Evolutionary conservation across 805 yeast species (phyloP), one percentile per base, ranked within the genome.

Genomic region (Starmerella apis): DNA sequence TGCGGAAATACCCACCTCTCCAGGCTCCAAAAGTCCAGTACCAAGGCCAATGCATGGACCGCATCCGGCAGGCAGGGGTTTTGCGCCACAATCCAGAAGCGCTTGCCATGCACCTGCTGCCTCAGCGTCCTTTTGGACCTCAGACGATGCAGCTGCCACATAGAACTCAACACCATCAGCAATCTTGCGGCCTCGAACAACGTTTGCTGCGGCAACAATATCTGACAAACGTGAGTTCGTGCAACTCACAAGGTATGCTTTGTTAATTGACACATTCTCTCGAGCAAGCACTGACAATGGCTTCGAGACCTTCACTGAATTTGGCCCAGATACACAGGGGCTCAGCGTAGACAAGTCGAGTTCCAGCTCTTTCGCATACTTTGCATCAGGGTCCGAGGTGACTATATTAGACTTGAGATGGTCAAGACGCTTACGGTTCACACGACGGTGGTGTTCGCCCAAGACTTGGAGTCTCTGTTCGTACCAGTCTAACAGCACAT

Each of bases 1-100:
- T 51, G 98, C 98, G 56, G 95, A 85, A 61, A 92, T 92, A 57
- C 99, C 98, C 52, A 92, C 94, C 68, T 92, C 97, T 41, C 98
- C 98, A 31, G 86, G 90, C 68, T 92, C 81, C 58, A 92, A 72
- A 56, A 92, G 72, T 45, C 99, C 99, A 25, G 94, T 75, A 49
- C 99, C 99, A 49, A 92, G 73, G 32, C 99, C 99, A 63, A 92
- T 92, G 72, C 99, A 92, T 22, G 99, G 99, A 42, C 99, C 99
- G 71, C 99, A 92, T 20, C 99, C 99, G 14, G 98, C 95, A 19
- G 97, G 97, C 59, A 92, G 77, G 31, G 96, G 86, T 60, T 71
- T 84, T 52, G 96, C 94, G 47, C 99, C 99, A 9, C 97, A 95
- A 49, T 81, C 90, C 43, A 92, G 62, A 51, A 92, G 74, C 19